Evolutionary conservation across 2,329 filamentous ascomycete species (phyloP), one percentile per base, ranked within the genome.

Genomic region (Emericellopsis atlantica): DNA sequence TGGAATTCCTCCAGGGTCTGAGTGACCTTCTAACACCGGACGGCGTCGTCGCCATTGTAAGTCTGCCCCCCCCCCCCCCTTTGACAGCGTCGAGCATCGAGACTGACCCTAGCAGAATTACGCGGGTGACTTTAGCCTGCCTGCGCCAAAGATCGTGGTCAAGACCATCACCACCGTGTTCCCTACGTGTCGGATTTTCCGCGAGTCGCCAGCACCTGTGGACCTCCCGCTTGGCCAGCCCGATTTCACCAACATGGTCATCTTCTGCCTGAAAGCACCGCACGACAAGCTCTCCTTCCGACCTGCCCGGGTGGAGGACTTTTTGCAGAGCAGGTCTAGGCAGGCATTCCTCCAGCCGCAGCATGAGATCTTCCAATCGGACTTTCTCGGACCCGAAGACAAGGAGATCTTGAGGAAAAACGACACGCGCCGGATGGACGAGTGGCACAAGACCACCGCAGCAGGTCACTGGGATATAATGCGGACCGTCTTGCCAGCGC

Each of bases 211-310:
- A 4, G 61, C 67, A 3, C 65, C 74, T 5, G 60, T 62, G 1
- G 61, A 65, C 21, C 61, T 65, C 7, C 59, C 75, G 18, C 65
- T 67, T 31, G 55, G 64, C 34, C 59, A 66, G 15, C 62, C 65
- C 23, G 85, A 95, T 54, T 95, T 96, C 58, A 86, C 88, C 56
- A 98, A 98, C 66, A 87, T 96, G 74, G 84, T 96, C 37, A 79
- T 96, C 45, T 95, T 95, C 66, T 98, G 92, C 69, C 79, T 76
- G 44, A 90, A 88, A 12, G 26, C 26, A 29, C 26, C 26, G 12
- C 26, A 29, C 6, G 61, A 67, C 64, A 10, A 43, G 46, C 21
- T 52, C 52, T 4, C 51, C 62, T 0, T 62, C 88, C 74, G 89
- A 11, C 53, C 67, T 14, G 75, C 88, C 0, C 65, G 61, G 0